Evolutionary conservation across 768 basidiomycete genomes (phyloP), one percentile per base, ranked within the genome.

Genomic region (Tricholoma hemisulphureum): DNA sequence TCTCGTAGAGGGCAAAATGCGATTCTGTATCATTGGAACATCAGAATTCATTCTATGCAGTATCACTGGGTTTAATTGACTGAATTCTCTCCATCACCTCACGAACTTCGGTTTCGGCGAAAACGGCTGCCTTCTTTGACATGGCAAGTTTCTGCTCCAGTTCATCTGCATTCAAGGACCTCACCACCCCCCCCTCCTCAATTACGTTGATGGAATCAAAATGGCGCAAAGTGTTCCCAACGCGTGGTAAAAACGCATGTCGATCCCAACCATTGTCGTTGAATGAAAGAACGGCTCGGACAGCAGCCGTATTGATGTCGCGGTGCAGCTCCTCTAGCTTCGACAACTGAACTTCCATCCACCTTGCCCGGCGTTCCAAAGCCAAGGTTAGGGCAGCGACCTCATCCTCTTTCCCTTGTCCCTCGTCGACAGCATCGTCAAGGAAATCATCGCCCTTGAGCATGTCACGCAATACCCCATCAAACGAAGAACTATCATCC

Each of bases 301-400:
- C 90, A 4, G 91, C 91, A 6, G 92, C 92, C 2, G 84, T 90
- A 71, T 94, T 95, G 73, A 94, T 93, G 63, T 94, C 92, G 26
- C 89, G 87, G 63, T 95, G 92, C 31, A 94, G 78, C 65, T 92
- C 92, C 70, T 95, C 92, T 32, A 95, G 77, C 68, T 94, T 93
- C 0, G 89, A 90, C 16, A 95, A 72, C 69, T 93, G 92, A 20
- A 92, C 89, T 71, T 94, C 91, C 89, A 95, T 93, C 91, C 92
- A 95, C 41, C 90, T 81, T 14, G 92, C 93, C n/a, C 93, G 88
- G 59, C 89, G 86, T 68, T 93, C 91, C 45, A 95, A 81, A 7
- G 91, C 91, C 50, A 88, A 75, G 2, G 91, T 94, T 58, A 94
- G 75, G 16, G 88, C 88, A 2, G 88, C 89, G 6, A 94, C 91